Evolutionary conservation across 1,139 yeast species (phyloP), one percentile per base, ranked within the genome.

Genomic region (Zygotorulaspora mrakii): DNA sequence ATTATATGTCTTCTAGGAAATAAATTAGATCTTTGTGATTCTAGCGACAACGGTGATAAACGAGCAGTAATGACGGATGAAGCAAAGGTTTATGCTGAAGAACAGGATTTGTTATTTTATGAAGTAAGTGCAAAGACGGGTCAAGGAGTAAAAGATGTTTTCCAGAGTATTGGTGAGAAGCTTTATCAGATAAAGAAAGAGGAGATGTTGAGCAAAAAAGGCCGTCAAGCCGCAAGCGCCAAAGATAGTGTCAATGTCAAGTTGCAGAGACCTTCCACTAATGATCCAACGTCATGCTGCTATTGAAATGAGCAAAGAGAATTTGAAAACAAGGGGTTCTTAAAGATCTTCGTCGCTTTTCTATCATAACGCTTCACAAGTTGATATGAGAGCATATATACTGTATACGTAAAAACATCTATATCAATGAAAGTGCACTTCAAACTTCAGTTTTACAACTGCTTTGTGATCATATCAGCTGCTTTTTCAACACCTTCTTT

Each of bases 51-150:
- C 6, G 70, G 67, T 17, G 62, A 56, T 26, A 62, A 69, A 63
- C 69, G 94, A 62, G 70, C 72, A 40, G 77, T 81, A n/a, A 66
- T 68, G n/a, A 63, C 64, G 8, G 73, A 67, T 8, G 71, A 70
- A 10, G 88, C 86, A 0, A 64, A 68, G 47, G 67, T 72, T 2
- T 79, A 79, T 54, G 85, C 88, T 1, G 63, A 65, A 33, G 96
- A 87, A 56, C 83, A 87, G 48, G 83, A 83, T 1, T 71, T 94
- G 37, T 63, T 89, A 35, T 89, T 86, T 62, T 83, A 81, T 54
- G 97, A 94, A 64, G 94, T 95, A 1, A 84, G 95, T 61, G 99
- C 99, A 6, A 91, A 89, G 67, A 79, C 94, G 1, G 91, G 96
- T 10, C 74, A 77, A 55, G 84, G 86, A 50, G 88, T 94, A 28